Conservation (phyloP, 2,329 filamentous ascomycete genomes). For the Waltergamsia citrina region DNA sequence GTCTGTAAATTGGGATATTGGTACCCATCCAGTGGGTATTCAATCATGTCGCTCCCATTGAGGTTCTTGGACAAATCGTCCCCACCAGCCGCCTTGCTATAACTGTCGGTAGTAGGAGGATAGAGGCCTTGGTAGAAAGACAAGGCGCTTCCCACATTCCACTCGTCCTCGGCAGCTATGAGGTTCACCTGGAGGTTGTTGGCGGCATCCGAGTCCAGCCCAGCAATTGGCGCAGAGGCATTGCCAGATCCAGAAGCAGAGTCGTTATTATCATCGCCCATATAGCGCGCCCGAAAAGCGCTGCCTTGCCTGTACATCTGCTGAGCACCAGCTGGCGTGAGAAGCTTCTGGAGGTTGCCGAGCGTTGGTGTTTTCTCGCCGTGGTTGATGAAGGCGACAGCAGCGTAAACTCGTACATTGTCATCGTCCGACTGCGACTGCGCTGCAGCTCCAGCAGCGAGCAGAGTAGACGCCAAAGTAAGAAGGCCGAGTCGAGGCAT, state of each 20-base stretch:
- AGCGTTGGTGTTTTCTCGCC: conserved; percentile 42
- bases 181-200: conserved; percentile 37
- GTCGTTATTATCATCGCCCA: conserved; percentile 19
- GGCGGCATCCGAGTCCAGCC: conserved; percentile 31
- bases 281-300: conserved; percentile 38
- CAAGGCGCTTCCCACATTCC: conserved; percentile 56
- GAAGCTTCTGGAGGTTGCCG: conserved; percentile 15
- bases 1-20: conserved; percentile 65
- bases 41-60: no score
- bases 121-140: conserved; percentile 83
- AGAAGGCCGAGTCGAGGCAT: no score
- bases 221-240: conserved; percentile 26
- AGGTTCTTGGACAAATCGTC: conserved; percentile 31
- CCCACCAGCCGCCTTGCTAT: conserved; percentile 16
- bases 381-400: conserved; percentile 37
- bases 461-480: no score
- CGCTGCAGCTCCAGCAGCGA: no score
- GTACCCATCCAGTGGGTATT: conserved; percentile 66
- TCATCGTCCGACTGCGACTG: conserved; percentile 1
- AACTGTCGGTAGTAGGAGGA: conserved; percentile 48
- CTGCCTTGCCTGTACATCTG: conserved; percentile 40
- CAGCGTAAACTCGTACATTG: conserved; percentile 30
- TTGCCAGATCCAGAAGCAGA: no score
- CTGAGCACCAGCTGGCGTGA: conserved; percentile 44
- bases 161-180: conserved; percentile 28